A percentile compares a stretch with the other conserved stretches of the same genome.
Evolutionary conservation across 2,329 filamentous ascomycete species (phyloP).

Genomic region (Aspergillus jensenii): DNA sequence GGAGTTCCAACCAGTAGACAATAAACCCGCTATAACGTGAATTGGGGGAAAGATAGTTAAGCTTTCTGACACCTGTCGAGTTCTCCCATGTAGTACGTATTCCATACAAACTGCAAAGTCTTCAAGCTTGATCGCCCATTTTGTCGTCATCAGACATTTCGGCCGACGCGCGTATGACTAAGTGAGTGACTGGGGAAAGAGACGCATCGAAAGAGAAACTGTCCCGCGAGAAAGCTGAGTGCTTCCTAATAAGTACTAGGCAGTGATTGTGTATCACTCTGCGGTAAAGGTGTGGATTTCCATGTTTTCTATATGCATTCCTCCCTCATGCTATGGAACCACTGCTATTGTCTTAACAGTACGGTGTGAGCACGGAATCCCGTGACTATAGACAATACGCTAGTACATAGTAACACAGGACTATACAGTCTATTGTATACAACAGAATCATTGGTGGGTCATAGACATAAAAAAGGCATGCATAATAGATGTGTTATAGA

Average conservation of each 20-base stretch:
- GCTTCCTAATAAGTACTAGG: too few relatives aligned
- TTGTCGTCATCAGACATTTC: neutral
- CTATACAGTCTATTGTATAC: neutral
- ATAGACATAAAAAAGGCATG: too few relatives aligned
- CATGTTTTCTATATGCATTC: neutral
- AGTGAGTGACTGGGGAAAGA: too few relatives aligned
- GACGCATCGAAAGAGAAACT: too few relatives aligned
- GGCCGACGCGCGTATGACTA: too few relatives aligned
- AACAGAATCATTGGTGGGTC: neutral
- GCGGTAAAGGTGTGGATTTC: neutral
- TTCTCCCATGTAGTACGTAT: neutral
- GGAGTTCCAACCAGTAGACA: neutral
- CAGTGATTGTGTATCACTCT: neutral
- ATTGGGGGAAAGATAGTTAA: neutral
- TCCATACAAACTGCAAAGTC: neutral
- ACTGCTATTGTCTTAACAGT: neutral
- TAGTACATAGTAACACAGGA: neutral
- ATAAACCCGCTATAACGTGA: neutral
- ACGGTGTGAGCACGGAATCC: neutral
- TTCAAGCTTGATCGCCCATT: neutral
- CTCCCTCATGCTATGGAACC: slow-evolving; percentile 5
- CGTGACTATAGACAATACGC: too few relatives aligned
- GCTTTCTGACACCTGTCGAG: neutral
- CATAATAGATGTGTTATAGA: too few relatives aligned
- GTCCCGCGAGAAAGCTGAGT: too few relatives aligned